Base-by-base conservation (phyloP, 176 grass and related monocot species). In the Melocanna baccifera region DNA sequence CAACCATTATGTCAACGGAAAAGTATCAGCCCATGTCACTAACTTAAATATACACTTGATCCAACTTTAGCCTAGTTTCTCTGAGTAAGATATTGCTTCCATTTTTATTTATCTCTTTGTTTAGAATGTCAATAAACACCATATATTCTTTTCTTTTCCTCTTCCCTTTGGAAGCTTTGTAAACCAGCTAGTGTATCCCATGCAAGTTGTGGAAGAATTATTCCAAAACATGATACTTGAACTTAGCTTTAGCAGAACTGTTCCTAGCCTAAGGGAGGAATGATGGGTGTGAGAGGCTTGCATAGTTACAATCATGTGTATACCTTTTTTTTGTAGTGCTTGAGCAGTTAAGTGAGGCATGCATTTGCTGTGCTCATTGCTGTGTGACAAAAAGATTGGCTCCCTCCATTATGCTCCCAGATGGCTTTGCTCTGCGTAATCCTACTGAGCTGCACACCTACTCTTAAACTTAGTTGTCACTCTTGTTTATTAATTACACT, bases 1-100 rank as follows among this genome's bases (percentile, higher is more conserved):
- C 81, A 22, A n/a, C 29, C 57, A 48, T 47, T 52, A 22, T 28
- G 71, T 85, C 12, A 41, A 81, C 39, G 30, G 74, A 88, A 25
- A 81, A 77, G 57, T 74, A 86, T 32, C 70, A 94, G 75, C 87
- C 75, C 85, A 69, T 69, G 62, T 83, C 57, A 37, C 82, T 83
- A 81, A 91, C 75, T 47, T 83, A 77, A 91, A 70, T 56, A 91
- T 80, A 94, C 66, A 79, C 53, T 62, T 61, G 3, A 73, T 34
- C 62, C 73, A 61, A 26, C 77, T 51, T 75, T 78, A 64, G 87
- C 19, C 12, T 37, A 67, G 61, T 45, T 84, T 70, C 55, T 75
- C 51, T 56, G 71, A 85, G 77, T 69, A 75, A 89, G 39, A 65
- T 64, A 68, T 56, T 36, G 18, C 36, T 78, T 79, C 58, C 25